Conservation (phyloP, 192 early-diverging fungal species). For the Coemansia sp. region DNA sequence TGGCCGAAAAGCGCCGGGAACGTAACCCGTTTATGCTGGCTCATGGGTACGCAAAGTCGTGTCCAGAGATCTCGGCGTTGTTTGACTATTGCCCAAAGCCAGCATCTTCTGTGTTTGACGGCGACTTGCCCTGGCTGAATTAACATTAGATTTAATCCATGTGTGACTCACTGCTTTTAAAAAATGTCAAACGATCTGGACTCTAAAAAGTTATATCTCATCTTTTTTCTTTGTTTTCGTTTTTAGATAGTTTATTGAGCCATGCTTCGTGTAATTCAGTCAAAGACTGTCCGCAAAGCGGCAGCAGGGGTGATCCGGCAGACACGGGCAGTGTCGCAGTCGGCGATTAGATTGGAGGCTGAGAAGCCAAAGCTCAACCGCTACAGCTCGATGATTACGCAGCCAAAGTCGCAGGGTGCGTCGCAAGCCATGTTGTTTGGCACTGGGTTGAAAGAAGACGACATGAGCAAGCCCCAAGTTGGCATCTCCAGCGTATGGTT, state of each 20-base stretch:
- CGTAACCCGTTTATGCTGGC: conserved; percentile 40
- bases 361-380: conserved; percentile 67
- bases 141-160: conserved; percentile 1
- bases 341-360: conserved; percentile 14
- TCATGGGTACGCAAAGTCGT: conserved; percentile 45
- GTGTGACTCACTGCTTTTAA: too few species aligned
- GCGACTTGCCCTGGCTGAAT: conserved; percentile 47
- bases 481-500: conserved; percentile 98
- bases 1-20: conserved; percentile 30
- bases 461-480: conserved; percentile 88
- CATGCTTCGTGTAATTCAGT: conserved; percentile 6
- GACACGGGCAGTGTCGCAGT: conserved; percentile 9
- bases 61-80: conserved; percentile 45
- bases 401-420: conserved; percentile 92
- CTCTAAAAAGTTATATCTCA: not conserved
- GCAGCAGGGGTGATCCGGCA: not conserved
- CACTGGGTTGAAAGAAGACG: conserved; percentile 82
- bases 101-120: conserved; percentile 37
- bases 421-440: conserved; percentile 98
- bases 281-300: not conserved
- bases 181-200: too few species aligned
- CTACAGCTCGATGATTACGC: conserved; percentile 84
- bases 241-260: not conserved
- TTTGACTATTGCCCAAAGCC: conserved; percentile 41
- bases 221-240: not conserved